These are phyloP conservation scores for Saccharomyces kudriavzevii DNA, from an alignment of 805 yeast genomes.

Conservation along the genomic window DNA sequence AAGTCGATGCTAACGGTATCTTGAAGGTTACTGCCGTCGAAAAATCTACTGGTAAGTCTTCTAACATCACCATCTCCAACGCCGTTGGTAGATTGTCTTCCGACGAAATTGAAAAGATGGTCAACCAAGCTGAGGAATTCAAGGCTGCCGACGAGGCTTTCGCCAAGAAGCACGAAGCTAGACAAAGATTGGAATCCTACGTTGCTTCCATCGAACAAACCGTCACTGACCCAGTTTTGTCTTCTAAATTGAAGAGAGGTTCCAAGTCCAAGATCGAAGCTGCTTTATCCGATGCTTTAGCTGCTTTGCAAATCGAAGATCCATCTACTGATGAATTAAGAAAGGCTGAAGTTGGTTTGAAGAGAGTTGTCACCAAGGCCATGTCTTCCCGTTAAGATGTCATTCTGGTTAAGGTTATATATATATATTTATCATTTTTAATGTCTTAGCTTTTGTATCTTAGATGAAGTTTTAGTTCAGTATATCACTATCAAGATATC, in stretches of 20 bases:
- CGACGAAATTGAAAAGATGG: conserved; percentile 97
- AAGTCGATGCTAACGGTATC: conserved; percentile 99
- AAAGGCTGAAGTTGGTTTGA: conserved; percentile 98
- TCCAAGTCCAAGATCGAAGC: conserved; percentile 95
- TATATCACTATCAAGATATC: conserved; percentile 2
- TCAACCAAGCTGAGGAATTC: conserved; percentile 97
- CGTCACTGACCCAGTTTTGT: conserved; percentile 95
- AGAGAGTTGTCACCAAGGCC: conserved; percentile 99
- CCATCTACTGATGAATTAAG: conserved; percentile 94
- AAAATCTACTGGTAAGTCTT: conserved; percentile 97
- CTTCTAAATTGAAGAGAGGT: conserved; percentile 95
- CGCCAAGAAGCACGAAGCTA: conserved; percentile 99
- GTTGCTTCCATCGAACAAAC: conserved; percentile 92
- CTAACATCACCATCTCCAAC: conserved; percentile 97
- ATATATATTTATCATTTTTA: conserved; percentile 1
- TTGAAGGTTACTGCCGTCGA: conserved; percentile 97
- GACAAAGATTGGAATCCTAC: conserved; percentile 98
- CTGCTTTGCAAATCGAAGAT: conserved; percentile 95
- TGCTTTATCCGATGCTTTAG: conserved; percentile 96
- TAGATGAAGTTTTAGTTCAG: conserved; percentile 14
- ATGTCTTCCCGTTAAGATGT: conserved; percentile 85
- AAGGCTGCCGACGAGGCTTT: conserved; percentile 97
- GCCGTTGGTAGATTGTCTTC: conserved; percentile 97
- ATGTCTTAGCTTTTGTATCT: conserved; percentile 15
- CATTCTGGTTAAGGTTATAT: conserved; percentile 9